These are phyloP conservation scores for Kwoniella europaea DNA, from an alignment of 768 basidiomycete genomes.

Conservation along the genomic window DNA sequence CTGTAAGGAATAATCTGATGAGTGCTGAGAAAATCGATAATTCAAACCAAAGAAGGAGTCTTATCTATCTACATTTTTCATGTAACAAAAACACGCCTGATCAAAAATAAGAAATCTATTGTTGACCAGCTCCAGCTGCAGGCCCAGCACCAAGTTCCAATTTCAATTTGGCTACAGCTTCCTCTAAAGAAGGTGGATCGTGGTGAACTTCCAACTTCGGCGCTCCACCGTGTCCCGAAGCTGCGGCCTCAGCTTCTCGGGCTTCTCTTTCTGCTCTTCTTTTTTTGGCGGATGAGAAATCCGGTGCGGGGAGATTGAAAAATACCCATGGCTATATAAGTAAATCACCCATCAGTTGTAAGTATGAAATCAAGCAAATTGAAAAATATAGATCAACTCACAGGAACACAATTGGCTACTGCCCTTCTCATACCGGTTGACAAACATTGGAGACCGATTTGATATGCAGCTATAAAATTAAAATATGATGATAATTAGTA, in stretches of 20 bases:
- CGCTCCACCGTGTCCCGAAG: constrained; percentile 47
- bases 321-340: constrained; percentile 50
- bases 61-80: too few species aligned
- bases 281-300: constrained; percentile 46
- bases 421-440: constrained; percentile 93
- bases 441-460: constrained; percentile 93
- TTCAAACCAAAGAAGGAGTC: too few species aligned
- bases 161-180: constrained; percentile 44
- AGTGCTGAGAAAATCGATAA: too few species aligned
- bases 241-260: constrained; percentile 46
- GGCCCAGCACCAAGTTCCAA: constrained; percentile 26
- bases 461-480: constrained; percentile 75
- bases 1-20: too few species aligned
- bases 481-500: background rate
- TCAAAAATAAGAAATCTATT: too few species aligned
- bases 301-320: constrained; percentile 53
- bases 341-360: background rate
- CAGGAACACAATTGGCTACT: constrained; percentile 82
- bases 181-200: constrained; percentile 49
- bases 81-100: too few species aligned
- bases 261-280: constrained; percentile 51
- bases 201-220: constrained; percentile 41
- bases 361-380: background rate
- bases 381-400: constrained; percentile 27
- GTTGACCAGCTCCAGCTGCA: too few species aligned